These are phyloP conservation scores for Lentinula lateritia DNA, from an alignment of 768 basidiomycete genomes.

Conservation along the genomic window DNA sequence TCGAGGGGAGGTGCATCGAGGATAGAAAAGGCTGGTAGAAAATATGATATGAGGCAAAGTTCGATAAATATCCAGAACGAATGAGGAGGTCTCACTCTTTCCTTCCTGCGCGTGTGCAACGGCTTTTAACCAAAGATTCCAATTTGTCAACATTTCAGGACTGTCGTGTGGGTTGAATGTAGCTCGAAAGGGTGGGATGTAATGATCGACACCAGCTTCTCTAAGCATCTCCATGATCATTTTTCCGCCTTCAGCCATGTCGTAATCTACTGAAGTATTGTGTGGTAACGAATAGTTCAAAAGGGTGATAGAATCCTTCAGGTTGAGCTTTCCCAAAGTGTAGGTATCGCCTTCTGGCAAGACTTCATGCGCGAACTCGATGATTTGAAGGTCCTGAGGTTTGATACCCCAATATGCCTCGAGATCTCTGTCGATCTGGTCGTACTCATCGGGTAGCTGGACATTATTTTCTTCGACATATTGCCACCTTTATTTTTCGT, in stretches of 20 bases:
- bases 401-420: constrained; percentile 78
- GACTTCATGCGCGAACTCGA: constrained; percentile 27
- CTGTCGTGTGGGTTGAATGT: constrained; percentile 48
- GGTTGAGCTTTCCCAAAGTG: constrained; percentile 29
- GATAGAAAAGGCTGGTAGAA: constrained; percentile 1
- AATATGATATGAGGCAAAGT: background rate
- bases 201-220: constrained; percentile 26
- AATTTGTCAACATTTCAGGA: constrained; percentile 33
- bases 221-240: constrained; percentile 33
- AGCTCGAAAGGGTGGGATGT: constrained; percentile 43
- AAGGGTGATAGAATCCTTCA: background rate
- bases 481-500: constrained; percentile 33
- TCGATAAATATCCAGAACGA: background rate
- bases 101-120: background rate
- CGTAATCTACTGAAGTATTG: constrained; percentile 12
- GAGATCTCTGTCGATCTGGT: constrained; percentile 65
- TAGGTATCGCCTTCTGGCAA: constrained; percentile 26
- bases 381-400: constrained; percentile 30
- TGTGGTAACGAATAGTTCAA: background rate
- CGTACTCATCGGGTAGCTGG: constrained; percentile 85
- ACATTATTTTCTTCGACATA: constrained; percentile 65
- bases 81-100: background rate
- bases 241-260: constrained; percentile 23
- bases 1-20: background rate
- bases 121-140: background rate